A percentile compares a stretch with the other conserved stretches of the same genome.
Evolutionary conservation across 306 rosid species (phyloP).

Genomic region (Cajanus cajan): DNA sequence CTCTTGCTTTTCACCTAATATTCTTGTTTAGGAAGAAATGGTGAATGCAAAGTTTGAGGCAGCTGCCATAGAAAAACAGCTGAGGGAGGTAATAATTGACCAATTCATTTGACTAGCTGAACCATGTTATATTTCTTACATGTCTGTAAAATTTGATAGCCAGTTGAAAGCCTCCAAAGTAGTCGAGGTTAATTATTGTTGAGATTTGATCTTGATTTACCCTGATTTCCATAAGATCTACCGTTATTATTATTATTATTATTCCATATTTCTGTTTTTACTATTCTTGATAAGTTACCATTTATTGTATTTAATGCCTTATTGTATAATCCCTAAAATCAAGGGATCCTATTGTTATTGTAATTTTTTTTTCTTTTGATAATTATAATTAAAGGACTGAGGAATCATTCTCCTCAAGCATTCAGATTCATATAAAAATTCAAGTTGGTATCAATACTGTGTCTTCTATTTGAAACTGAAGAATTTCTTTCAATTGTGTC

Average conservation of each 20-base stretch:
- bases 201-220: too few species aligned
- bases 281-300: too few species aligned
- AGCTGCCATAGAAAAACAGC: slow-evolving; percentile 55
- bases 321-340: too few species aligned
- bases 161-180: not conserved
- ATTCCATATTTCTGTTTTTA: too few species aligned
- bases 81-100: slow-evolving; percentile 57
- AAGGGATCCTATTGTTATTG: too few species aligned
- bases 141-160: not conserved
- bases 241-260: too few species aligned
- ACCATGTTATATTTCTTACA: slow-evolving; percentile 12
- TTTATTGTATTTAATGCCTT: too few species aligned
- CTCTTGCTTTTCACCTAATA: not conserved
- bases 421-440: too few species aligned
- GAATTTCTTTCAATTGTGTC: not conserved
- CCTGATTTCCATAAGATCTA: too few species aligned
- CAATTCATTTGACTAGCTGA: slow-evolving; percentile 2
- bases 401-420: too few species aligned
- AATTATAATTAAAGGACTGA: too few species aligned
- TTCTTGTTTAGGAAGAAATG: slow-evolving; percentile 76
- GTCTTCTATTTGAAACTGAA: not conserved
- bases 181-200: not conserved
- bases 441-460: not conserved
- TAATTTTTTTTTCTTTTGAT: too few species aligned
- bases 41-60: slow-evolving; percentile 82